Evolutionary conservation across 768 basidiomycete genomes (phyloP).

Genomic region (Termitomyces sp.): DNA sequence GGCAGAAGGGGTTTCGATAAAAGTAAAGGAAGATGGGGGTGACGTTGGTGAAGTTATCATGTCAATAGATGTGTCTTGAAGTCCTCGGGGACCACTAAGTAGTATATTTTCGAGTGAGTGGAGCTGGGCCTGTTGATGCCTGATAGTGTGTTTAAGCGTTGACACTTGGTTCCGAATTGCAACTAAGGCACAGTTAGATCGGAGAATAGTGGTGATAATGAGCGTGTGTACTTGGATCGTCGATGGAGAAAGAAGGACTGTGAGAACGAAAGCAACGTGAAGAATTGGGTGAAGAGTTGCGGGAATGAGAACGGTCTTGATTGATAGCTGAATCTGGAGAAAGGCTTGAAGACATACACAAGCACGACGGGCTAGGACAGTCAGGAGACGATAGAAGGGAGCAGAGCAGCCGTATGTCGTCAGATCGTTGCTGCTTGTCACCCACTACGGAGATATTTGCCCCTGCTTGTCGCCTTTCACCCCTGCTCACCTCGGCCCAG

Average conservation of each 20-base stretch:
- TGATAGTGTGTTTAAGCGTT: slow-evolving; percentile 73
- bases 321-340: slow-evolving; percentile 23
- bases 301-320: slow-evolving; percentile 31
- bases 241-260: slow-evolving; percentile 51
- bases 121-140: slow-evolving; percentile 80
- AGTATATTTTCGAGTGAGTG: slow-evolving; percentile 64
- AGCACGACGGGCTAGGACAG: slow-evolving; percentile 10
- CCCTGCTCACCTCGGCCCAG: not conserved
- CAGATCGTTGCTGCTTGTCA: not conserved
- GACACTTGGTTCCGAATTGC: slow-evolving; percentile 76
- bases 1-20: slow-evolving; percentile 26
- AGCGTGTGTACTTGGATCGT: slow-evolving; percentile 61
- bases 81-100: slow-evolving; percentile 60
- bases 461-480: not conserved
- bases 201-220: slow-evolving; percentile 13
- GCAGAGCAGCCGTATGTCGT: not conserved
- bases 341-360: slow-evolving; percentile 30
- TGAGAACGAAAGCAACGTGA: slow-evolving; percentile 43
- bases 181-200: slow-evolving; percentile 36
- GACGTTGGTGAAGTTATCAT: slow-evolving; percentile 26
- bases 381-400: slow-evolving; percentile 1
- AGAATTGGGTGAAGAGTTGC: slow-evolving; percentile 39
- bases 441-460: not conserved
- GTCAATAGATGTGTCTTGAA: slow-evolving; percentile 25
- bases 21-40: slow-evolving; percentile 24